Conservation (phyloP, 1,284 basidiomycete genomes). For the Golubevia pallescens region DNA sequence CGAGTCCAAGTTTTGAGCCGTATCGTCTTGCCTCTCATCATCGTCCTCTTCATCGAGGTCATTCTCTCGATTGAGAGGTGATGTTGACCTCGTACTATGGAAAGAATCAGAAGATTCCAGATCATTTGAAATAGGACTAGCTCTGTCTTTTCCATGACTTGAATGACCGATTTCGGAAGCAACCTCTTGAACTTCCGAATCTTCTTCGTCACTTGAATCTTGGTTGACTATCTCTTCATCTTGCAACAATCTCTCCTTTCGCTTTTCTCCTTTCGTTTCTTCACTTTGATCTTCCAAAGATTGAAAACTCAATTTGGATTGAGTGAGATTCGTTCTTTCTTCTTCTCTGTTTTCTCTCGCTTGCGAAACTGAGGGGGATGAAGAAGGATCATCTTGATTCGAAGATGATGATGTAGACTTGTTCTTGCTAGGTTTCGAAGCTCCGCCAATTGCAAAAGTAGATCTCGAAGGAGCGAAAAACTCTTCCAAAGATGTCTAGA, state of each 20-base stretch:
- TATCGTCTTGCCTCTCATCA: neutral
- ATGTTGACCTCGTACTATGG: neutral
- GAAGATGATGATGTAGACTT: too few relatives aligned
- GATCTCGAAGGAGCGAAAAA: slow-evolving; percentile 39
- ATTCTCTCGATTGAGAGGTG: too few relatives aligned
- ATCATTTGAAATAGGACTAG: too few relatives aligned
- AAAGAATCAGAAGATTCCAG: neutral
- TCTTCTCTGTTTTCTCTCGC: too few relatives aligned
- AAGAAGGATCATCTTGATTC: too few relatives aligned
- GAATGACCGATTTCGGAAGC: too few relatives aligned
- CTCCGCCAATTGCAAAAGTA: slow-evolving; percentile 36
- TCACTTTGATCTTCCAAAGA: neutral
- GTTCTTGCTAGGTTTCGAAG: slow-evolving; percentile 9
- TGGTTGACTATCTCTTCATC: neutral
- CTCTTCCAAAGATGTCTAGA: slow-evolving; percentile 31
- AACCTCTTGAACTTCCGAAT: too few relatives aligned
- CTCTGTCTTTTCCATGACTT: too few relatives aligned
- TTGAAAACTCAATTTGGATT: neutral
- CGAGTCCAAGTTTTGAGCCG: neutral
- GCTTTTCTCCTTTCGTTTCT: neutral
- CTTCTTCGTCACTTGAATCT: too few relatives aligned
- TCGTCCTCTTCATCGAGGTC: neutral
- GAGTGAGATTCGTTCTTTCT: neutral
- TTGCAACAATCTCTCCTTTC: neutral
- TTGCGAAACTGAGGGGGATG: too few relatives aligned